These are phyloP conservation scores for Leccinum variicolor DNA, from an alignment of 768 basidiomycete species.

Conservation along the genomic window DNA sequence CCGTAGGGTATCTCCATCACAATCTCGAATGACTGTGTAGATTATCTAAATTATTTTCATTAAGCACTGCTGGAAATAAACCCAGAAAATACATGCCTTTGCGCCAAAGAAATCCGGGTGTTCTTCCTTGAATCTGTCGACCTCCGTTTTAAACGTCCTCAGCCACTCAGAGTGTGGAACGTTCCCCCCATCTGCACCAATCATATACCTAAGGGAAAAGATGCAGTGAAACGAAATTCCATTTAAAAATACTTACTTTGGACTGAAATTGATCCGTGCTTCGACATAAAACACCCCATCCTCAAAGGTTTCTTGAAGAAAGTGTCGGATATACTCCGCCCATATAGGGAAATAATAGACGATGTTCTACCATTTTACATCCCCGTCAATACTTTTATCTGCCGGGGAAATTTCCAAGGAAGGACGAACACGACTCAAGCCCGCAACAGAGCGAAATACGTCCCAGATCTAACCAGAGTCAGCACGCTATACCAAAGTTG, in stretches of 20 bases:
- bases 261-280: slow-evolving; percentile 60
- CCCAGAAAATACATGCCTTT: slow-evolving; percentile 38
- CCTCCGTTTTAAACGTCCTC: slow-evolving; percentile 45
- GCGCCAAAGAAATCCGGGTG: slow-evolving; percentile 63
- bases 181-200: slow-evolving; percentile 54
- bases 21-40: slow-evolving; percentile 58
- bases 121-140: slow-evolving; percentile 56
- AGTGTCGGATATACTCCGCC: slow-evolving; percentile 56
- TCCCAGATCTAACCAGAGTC: slow-evolving; percentile 60
- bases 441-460: slow-evolving; percentile 60
- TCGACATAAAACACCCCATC: slow-evolving; percentile 76
- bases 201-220: slow-evolving; percentile 47
- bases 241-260: slow-evolving; percentile 39
- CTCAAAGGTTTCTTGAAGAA: slow-evolving; percentile 57
- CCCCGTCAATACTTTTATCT: not conserved
- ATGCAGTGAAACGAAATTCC: not conserved
- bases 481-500: not conserved
- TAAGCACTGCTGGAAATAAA: not conserved
- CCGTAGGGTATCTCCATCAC: slow-evolving; percentile 53
- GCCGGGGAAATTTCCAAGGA: not conserved
- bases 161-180: slow-evolving; percentile 62
- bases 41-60: slow-evolving; percentile 49
- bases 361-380: slow-evolving; percentile 28
- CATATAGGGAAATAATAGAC: slow-evolving; percentile 56
- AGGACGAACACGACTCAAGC: slow-evolving; percentile 42